Percentiles rank a stretch among this genome's conserved stretches.
Conservation (phyloP, 2,329 filamentous ascomycete genomes). For the Colletotrichum shisoi region DNA sequence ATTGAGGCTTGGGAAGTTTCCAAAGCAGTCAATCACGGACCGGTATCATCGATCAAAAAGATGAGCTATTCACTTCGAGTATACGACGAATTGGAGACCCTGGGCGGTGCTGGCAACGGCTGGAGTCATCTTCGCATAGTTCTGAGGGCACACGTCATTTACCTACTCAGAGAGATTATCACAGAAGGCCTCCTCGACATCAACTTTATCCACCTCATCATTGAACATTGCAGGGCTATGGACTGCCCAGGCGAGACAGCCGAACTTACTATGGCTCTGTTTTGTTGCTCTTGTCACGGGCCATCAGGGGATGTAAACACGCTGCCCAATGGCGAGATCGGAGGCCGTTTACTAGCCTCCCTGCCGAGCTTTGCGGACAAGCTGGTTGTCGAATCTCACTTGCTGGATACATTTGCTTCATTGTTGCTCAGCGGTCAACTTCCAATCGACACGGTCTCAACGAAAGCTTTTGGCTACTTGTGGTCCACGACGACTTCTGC, state of each 20-base stretch:
- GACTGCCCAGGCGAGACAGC: conserved; percentile 53
- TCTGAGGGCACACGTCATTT: conserved; percentile 57
- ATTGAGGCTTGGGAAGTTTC: conserved; percentile 54
- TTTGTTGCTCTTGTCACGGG: conserved; percentile 48
- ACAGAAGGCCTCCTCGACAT: conserved; percentile 53
- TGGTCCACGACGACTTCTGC: conserved; percentile 29
- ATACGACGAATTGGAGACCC: conserved; percentile 58
- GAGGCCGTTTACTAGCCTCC: conserved; percentile 42
- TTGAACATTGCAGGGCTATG: conserved; percentile 53
- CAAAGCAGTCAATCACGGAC: conserved; percentile 51
- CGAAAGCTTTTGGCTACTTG: conserved; percentile 16
- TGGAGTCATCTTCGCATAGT: conserved; percentile 58
- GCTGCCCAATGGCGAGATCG: neutral
- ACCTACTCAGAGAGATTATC: conserved; percentile 54
- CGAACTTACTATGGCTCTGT: conserved; percentile 51
- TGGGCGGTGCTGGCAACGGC: conserved; percentile 52
- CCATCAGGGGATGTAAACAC: conserved; percentile 41
- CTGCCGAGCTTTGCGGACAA: conserved; percentile 45
- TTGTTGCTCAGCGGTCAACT: conserved; percentile 15
- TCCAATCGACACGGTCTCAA: conserved; percentile 4
- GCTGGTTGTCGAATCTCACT: neutral
- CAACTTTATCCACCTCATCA: conserved; percentile 52
- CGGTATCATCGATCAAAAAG: conserved; percentile 47
- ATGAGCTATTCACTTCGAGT: conserved; percentile 54
- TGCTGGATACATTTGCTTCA: conserved; percentile 14